Conservation (phyloP, 225 moss, liverwort and hornwort genomes). For the Pseudoscleropodium purum region DNA sequence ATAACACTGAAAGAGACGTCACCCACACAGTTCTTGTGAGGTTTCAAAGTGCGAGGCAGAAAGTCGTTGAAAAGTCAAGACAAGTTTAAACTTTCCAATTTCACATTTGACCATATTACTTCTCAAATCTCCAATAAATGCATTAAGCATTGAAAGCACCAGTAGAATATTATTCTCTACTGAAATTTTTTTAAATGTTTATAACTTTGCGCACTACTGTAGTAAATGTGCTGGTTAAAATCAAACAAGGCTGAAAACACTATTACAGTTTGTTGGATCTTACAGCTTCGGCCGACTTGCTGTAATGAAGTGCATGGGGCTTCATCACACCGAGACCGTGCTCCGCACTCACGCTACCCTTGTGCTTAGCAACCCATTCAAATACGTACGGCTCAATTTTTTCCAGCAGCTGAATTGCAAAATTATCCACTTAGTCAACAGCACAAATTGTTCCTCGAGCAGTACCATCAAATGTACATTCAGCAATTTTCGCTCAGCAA, state of each 20-base stretch:
- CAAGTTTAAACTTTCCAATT: background rate
- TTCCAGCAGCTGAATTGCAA: constrained; percentile 55
- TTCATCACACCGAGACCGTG: constrained; percentile 94
- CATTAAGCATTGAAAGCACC: background rate
- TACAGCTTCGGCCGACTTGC: constrained; percentile 78
- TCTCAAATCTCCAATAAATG: background rate
- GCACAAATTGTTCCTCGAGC: background rate
- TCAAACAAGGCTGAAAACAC: background rate
- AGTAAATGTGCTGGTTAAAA: background rate
- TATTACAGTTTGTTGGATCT: constrained; percentile 9
- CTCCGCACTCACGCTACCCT: constrained; percentile 97
- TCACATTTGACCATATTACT: background rate
- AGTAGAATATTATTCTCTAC: background rate
- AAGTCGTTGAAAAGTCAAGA: background rate
- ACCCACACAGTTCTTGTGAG: background rate
- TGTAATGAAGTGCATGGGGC: constrained; percentile 76
- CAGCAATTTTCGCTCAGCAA: background rate
- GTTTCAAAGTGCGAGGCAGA: background rate
- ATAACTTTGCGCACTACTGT: background rate
- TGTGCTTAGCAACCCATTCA: constrained; percentile 75
- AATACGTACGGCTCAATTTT: constrained; percentile 87
- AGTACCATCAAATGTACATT: background rate
- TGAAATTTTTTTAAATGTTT: background rate
- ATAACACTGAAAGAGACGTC: background rate
- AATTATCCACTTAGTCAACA: background rate